Conservation (phyloP, 169 alveolate species). For the Plasmodium vinckei region DNA sequence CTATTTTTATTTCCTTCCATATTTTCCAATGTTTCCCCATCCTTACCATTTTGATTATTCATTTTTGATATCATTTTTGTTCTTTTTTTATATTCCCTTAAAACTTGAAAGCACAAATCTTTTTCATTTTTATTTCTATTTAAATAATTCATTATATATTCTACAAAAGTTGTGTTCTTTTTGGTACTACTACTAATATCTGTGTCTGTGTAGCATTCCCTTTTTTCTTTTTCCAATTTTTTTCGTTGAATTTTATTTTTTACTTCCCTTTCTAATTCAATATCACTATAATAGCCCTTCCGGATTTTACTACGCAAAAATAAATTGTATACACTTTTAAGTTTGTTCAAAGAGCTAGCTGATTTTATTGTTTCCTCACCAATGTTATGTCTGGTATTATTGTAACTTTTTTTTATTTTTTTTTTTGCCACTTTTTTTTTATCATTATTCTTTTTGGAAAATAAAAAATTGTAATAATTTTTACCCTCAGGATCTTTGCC, state of each 20-base stretch:
- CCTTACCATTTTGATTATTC: too few species aligned
- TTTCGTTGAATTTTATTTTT: conserved; percentile 22
- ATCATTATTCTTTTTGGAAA: background rate
- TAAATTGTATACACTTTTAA: too few species aligned
- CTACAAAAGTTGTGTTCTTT: background rate
- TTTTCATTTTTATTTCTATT: background rate
- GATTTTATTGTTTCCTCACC: too few species aligned
- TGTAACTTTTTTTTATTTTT: too few species aligned
- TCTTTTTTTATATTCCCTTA: too few species aligned
- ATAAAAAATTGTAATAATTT: conserved; percentile 2
- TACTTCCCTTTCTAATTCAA: conserved; percentile 33
- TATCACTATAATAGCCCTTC: conserved; percentile 15
- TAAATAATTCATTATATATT: background rate
- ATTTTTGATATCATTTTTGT: too few species aligned
- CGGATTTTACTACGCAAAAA: background rate
- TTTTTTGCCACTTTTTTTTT: too few species aligned
- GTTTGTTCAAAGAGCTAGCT: too few species aligned
- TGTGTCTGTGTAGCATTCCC: conserved; percentile 9
- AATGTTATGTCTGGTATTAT: too few species aligned
- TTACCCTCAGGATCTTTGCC: background rate
- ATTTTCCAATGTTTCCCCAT: too few species aligned
- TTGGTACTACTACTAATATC: conserved; percentile 11
- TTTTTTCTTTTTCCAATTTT: conserved; percentile 15
- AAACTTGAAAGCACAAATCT: too few species aligned
- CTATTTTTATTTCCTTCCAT: too few species aligned